phyloP scores from a whole-genome alignment of 2,329 filamentous ascomycete genomes.

The Proliferodiscus dingleyae region DNA sequence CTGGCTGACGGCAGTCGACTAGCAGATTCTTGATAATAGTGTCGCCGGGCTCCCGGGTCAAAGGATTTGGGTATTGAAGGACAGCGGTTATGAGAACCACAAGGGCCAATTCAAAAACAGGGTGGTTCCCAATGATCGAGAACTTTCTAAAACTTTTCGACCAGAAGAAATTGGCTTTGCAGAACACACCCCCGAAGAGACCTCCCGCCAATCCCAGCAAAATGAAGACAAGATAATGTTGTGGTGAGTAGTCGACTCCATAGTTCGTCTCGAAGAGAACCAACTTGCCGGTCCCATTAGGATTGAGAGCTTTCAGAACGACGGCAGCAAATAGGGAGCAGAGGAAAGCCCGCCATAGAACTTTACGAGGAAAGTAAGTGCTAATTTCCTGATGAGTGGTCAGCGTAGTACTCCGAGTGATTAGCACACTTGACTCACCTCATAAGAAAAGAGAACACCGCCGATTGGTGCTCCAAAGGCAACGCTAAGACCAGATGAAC shows the following conservation, averaged over 20 bases:
- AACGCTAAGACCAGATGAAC: conserved; percentile 51
- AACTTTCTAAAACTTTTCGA: conserved; percentile 49
- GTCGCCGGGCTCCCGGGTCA: conserved; percentile 51
- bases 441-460: conserved; percentile 55
- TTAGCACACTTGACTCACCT: conserved; percentile 27
- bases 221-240: conserved; percentile 53
- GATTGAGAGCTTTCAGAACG: conserved; percentile 52
- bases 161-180: conserved; percentile 53
- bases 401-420: not conserved
- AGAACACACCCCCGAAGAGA: conserved; percentile 54
- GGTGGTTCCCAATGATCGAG: conserved; percentile 47
- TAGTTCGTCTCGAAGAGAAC: conserved; percentile 58
- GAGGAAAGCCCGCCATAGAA: conserved; percentile 55
- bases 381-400: conserved; percentile 44
- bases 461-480: conserved; percentile 59
- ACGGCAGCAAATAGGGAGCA: conserved; percentile 53
- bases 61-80: conserved; percentile 51
- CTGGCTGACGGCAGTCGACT: conserved; percentile 44
- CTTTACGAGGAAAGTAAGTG: conserved; percentile 54
- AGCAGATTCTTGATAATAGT: conserved; percentile 51
- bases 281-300: conserved; percentile 54
- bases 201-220: conserved; percentile 53
- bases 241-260: conserved; percentile 47
- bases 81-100: conserved; percentile 49
- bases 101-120: conserved; percentile 50